Base-by-base conservation (phyloP, 176 grass and related monocot species). In the Bothriochloa decipiens region DNA sequence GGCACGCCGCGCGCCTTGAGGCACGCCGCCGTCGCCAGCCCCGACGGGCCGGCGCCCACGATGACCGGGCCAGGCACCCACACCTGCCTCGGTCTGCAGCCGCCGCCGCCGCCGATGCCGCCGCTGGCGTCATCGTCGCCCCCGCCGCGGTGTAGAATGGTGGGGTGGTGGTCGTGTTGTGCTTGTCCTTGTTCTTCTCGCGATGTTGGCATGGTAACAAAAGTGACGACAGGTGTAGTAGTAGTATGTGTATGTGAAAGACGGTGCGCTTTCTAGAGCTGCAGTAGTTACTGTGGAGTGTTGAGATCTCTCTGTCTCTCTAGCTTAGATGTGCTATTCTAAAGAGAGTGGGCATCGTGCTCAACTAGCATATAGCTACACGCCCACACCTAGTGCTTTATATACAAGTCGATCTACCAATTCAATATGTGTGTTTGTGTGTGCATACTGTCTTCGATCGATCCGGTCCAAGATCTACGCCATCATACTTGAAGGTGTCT, bases 41-140 rank as follows among this genome's bases (percentile, higher is more conserved):
- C 95, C 9, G 95, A 94, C 10, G 95, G 95, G 1, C 95, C 95
- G 20, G 94, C 94, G 37, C 94, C 94, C 11, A 97, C 84, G 37
- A 97, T 94, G 58, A 97, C 65, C 4, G 95, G 92, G n/a, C 95
- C 92, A 0, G 92, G 92, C 25, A 97, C 86, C 92, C 95, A 97
- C 39, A 94, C 83, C 87, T 88, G 84, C 74, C 86, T 85, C 35
- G 4, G 78, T 5, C 8, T 6, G 29, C 29, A 32, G 29, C 29
- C 29, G 29, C 29, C 29, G 29, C 29, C 28, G 16, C 6, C 4
- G 0, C 26, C 29, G 29, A 32, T 32, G 27, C 27, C 23, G 3
- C n/a, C 76, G 14, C 2, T 13, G 26, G 2, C 7, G 23, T 13
- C 47, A 0, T 11, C 29, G 18, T 0, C 32, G 20, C 1, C 13